Evolutionary conservation across 257 asterid species (phyloP).

Genomic region (Echites panduratus): DNA sequence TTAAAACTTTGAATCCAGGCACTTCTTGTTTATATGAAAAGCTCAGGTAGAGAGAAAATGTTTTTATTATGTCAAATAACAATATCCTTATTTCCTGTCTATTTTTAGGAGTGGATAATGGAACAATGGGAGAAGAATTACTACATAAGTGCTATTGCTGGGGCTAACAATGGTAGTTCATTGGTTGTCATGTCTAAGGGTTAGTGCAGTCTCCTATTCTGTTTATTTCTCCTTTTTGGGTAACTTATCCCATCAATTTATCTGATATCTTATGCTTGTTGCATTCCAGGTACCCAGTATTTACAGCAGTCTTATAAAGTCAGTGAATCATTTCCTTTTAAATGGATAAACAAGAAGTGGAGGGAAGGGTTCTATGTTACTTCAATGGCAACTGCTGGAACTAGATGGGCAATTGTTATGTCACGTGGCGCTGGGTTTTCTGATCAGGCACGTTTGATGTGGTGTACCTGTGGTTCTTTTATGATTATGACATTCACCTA

Average conservation of each 20-base stretch:
- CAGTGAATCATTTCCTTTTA: constrained; percentile 63
- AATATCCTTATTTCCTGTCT: constrained; percentile 9
- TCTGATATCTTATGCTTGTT: background rate
- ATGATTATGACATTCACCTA: background rate
- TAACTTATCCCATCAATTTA: too few relatives aligned
- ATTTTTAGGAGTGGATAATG: constrained; percentile 59
- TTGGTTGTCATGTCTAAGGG: constrained; percentile 69
- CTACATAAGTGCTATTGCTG: constrained; percentile 63
- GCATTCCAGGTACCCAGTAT: constrained; percentile 47
- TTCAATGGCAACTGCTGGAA: constrained; percentile 65
- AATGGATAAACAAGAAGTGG: constrained; percentile 79
- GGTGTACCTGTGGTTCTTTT: background rate
- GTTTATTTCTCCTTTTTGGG: background rate
- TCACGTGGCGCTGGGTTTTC: constrained; percentile 67
- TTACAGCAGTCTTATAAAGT: constrained; percentile 69
- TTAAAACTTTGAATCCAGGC: background rate
- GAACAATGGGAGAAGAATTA: constrained; percentile 67
- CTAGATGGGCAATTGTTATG: constrained; percentile 65
- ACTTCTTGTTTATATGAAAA: background rate
- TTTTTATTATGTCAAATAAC: background rate
- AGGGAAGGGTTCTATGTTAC: constrained; percentile 63
- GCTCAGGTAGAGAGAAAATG: background rate
- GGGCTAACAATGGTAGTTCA: constrained; percentile 61
- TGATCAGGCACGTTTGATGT: constrained; percentile 43
- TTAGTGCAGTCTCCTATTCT: constrained; percentile 13